Conservation (phyloP, 108 stramenopile species). For the Cyclotella kingstonii region DNA sequence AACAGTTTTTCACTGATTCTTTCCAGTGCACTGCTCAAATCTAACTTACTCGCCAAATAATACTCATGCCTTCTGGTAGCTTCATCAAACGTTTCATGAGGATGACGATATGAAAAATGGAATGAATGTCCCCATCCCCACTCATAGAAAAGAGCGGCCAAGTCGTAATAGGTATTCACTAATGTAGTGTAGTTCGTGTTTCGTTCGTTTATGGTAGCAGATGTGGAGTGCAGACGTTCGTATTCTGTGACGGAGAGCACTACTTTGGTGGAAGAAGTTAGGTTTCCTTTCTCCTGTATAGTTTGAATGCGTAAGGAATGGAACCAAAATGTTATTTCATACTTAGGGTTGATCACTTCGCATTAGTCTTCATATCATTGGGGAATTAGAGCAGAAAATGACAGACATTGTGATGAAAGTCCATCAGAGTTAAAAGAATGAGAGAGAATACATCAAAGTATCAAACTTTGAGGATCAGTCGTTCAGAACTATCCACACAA, state of each 20-base stretch:
- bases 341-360: not conserved
- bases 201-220: constrained; percentile 39
- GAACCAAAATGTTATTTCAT: not conserved
- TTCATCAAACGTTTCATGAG: constrained; percentile 78
- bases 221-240: constrained; percentile 43
- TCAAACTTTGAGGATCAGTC: too few relatives aligned
- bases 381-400: not conserved
- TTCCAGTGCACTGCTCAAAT: constrained; percentile 26
- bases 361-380: not conserved
- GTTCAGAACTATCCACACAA: too few relatives aligned
- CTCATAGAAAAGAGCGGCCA: constrained; percentile 95
- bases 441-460: too few relatives aligned
- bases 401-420: too few relatives aligned
- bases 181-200: constrained; percentile 69
- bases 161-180: constrained; percentile 88
- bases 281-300: constrained; percentile 46
- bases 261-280: constrained; percentile 48
- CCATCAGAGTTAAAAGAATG: too few relatives aligned
- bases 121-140: constrained; percentile 93
- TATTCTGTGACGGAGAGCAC: constrained; percentile 50
- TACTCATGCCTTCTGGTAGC: constrained; percentile 90
- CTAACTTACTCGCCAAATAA: constrained; percentile 67
- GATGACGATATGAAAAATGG: constrained; percentile 87
- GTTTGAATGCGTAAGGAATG: too few relatives aligned
- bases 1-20: not conserved